Evolutionary conservation across 345 rosid genomes (phyloP).

Genomic region (Melaleuca alternifolia): DNA sequence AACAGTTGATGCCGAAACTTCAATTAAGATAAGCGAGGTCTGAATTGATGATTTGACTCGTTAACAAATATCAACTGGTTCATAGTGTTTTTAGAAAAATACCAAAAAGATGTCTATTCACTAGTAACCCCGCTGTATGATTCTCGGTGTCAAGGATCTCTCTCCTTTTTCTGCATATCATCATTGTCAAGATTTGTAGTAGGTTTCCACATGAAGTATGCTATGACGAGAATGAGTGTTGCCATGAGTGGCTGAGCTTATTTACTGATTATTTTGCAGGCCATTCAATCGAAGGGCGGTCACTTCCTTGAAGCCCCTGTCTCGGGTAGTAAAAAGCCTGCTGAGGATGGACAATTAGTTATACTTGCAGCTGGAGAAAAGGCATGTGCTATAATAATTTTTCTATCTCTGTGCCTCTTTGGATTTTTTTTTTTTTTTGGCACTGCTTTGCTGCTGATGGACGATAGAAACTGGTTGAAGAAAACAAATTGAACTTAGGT

Average conservation of each 20-base stretch:
- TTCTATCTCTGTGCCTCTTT: neutral
- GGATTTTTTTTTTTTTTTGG: neutral
- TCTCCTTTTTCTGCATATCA: neutral
- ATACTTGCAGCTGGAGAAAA: slow-evolving; percentile 94
- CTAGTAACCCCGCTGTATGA: neutral
- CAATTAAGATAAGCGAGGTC: slow-evolving; percentile 66
- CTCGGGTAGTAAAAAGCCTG: slow-evolving; percentile 94
- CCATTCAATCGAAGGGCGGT: slow-evolving; percentile 67
- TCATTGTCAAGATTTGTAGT: neutral
- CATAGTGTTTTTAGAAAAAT: neutral
- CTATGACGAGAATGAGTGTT: neutral
- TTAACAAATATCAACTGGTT: neutral
- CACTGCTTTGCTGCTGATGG: neutral
- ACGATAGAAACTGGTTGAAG: neutral
- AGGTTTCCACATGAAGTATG: neutral
- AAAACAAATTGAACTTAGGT: neutral
- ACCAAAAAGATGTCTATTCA: neutral
- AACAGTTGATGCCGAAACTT: slow-evolving; percentile 86
- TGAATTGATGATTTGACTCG: neutral
- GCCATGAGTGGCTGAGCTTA: neutral
- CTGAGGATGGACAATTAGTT: slow-evolving; percentile 91
- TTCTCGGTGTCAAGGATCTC: neutral
- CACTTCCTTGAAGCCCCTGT: slow-evolving; percentile 89
- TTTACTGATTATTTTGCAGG: slow-evolving; percentile 32
- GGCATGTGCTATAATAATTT: slow-evolving; percentile 22